Base-by-base conservation (phyloP, 768 basidiomycete genomes). In the Trichaptum fuscoviolaceum region DNA sequence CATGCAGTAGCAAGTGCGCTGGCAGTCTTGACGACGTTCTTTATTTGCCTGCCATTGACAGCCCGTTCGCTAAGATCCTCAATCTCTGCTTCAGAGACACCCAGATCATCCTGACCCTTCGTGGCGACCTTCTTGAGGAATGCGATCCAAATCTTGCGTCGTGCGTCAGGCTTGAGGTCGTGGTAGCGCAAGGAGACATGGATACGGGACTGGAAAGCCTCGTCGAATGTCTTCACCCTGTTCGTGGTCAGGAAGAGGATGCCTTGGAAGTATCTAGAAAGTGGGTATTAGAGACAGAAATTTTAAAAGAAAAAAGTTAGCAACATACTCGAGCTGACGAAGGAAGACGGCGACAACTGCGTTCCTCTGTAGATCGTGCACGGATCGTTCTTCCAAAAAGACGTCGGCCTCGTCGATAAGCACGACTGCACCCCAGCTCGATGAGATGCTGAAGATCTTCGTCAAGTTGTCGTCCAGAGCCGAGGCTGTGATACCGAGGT, bases 261-360 rank as follows among this genome's bases (percentile, higher is more conserved):
- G 35, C 78, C 77, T 27, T 71, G 72, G 72, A 75, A 78, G 64
- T 73, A 70, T 57, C 72, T 63, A 58, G 64, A 18, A 62, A 65
- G 62, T 63, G 76, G 0, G 69, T 77, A 23, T 75, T 76, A 68
- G 24, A 62, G 58, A 35, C 27, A 12, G 18, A 57, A 25, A 23
- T 36, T 34, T 72, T 79, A 68, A 71, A 83, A 82, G 42, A 3
- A 15, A 52, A 12, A 2, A 3, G 2, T 12, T 52, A 52, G 42
- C 15, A 4, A 52, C 42, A 12, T 52, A 52, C 42, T 52, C 42
- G 15, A 52, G 42, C 42, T 52, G 42, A 20, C 42, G 42, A 20
- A 52, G 42, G 82, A 87, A 89, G 17, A 89, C 87, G 3, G 87
- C 87, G 6, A 91, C 87, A 82, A 89, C 87, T 0, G 88, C 88